A percentile compares a stretch with the other conserved stretches of the same genome.
Evolutionary conservation across 176 grass and related monocot genomes (phyloP).

Genomic region (Bolboschoenus planiculmis): DNA sequence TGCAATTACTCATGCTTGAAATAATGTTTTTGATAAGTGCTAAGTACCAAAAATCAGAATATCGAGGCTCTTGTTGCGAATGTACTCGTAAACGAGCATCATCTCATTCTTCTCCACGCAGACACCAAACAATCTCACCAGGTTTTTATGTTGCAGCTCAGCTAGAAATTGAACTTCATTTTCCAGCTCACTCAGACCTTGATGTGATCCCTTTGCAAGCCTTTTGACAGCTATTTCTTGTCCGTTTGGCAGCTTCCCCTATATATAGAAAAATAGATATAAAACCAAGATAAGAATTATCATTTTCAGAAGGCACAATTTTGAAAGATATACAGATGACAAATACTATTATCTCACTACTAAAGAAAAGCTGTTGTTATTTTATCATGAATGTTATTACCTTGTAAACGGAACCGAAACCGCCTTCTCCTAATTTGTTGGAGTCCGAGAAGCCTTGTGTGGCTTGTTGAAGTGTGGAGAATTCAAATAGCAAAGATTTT

Average conservation of each 20-base stretch:
- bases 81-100: constrained; percentile 51
- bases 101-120: constrained; percentile 34
- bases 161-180: constrained; percentile 46
- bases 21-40: too few relatives aligned
- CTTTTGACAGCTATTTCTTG: constrained; percentile 53
- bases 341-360: too few relatives aligned
- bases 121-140: constrained; percentile 44
- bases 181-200: constrained; percentile 29
- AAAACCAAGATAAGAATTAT: too few relatives aligned
- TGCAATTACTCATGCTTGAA: too few relatives aligned
- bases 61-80: constrained; percentile 44
- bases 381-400: too few relatives aligned
- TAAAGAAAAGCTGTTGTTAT: too few relatives aligned
- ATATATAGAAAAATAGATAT: background rate
- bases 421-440: constrained; percentile 37
- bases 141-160: constrained; percentile 51
- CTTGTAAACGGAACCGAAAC: constrained; percentile 40
- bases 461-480: constrained; percentile 24
- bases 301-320: too few relatives aligned
- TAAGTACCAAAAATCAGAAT: constrained; percentile 48
- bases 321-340: too few relatives aligned
- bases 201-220: constrained; percentile 13
- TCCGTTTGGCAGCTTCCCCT: constrained; percentile 33
- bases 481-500: constrained; percentile 40
- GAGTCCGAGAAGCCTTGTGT: constrained; percentile 26